phyloP scores from a whole-genome alignment of 2,329 filamentous ascomycete species.

The Lecanicillium sp. region DNA sequence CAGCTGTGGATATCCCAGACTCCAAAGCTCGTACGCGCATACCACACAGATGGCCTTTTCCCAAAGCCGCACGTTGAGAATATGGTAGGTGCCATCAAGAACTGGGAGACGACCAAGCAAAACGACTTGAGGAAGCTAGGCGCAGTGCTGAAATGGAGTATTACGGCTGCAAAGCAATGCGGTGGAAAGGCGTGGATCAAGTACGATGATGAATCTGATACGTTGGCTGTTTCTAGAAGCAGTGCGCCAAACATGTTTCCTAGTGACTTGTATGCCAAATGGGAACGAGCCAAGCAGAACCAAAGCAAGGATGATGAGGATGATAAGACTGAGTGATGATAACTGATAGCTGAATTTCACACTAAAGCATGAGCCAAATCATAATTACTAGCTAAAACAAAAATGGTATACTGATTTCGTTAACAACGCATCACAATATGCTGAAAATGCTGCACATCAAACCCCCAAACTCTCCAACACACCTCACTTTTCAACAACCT shows the following conservation, averaged over 20 bases:
- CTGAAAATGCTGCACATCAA: too few species aligned
- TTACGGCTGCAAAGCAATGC: conserved; percentile 17
- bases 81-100: conserved; percentile 19
- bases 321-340: too few species aligned
- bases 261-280: too few species aligned
- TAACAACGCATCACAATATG: too few species aligned
- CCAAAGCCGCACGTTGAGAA: conserved; percentile 24
- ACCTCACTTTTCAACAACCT: background rate
- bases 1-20: conserved; percentile 40
- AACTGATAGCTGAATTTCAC: too few species aligned
- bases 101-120: conserved; percentile 27
- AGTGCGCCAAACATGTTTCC: too few species aligned
- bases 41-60: conserved; percentile 30
- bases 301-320: too few species aligned
- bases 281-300: too few species aligned
- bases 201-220: too few species aligned
- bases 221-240: too few species aligned
- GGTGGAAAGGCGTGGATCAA: conserved; percentile 6
- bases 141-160: conserved; percentile 22
- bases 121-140: conserved; percentile 20
- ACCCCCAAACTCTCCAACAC: background rate
- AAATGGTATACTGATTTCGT: background rate
- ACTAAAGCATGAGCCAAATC: too few species aligned
- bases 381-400: too few species aligned
- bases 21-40: conserved; percentile 35